These are phyloP conservation scores for Powellomyces hirtus DNA, from an alignment of 192 early-diverging fungal species.

Conservation along the genomic window DNA sequence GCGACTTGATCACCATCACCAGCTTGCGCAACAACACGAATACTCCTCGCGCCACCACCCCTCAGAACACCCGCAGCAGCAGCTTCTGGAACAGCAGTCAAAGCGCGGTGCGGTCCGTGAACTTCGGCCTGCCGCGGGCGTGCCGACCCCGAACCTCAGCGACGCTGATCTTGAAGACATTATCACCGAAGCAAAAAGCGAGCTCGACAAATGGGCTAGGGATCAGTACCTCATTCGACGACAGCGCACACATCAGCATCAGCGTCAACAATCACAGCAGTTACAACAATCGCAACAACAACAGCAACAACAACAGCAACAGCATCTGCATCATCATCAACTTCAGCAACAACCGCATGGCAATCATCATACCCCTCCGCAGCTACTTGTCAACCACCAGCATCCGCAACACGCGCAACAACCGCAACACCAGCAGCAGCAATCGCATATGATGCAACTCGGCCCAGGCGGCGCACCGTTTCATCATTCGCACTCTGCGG, in stretches of 20 bases:
- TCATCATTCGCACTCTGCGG: too few species aligned
- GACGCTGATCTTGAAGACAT: conserved; percentile 5
- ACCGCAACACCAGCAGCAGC: too few species aligned
- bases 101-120: background rate
- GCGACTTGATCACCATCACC: background rate
- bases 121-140: background rate
- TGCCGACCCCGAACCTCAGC: background rate
- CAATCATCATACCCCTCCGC: too few species aligned
- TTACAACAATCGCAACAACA: background rate
- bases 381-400: too few species aligned
- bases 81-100: background rate
- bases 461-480: too few species aligned
- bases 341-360: background rate
- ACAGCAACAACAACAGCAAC: background rate
- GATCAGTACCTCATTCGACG: background rate
- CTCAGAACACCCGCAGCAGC: background rate
- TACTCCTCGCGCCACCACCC: background rate
- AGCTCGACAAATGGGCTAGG: background rate
- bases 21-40: background rate
- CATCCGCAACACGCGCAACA: too few species aligned
- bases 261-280: background rate
- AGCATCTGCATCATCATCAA: background rate
- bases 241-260: background rate
- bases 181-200: background rate
- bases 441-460: too few species aligned